Evolutionary conservation across 768 basidiomycete genomes (phyloP), one percentile per base, ranked within the genome.

Genomic region (Gymnopilus junonius): DNA sequence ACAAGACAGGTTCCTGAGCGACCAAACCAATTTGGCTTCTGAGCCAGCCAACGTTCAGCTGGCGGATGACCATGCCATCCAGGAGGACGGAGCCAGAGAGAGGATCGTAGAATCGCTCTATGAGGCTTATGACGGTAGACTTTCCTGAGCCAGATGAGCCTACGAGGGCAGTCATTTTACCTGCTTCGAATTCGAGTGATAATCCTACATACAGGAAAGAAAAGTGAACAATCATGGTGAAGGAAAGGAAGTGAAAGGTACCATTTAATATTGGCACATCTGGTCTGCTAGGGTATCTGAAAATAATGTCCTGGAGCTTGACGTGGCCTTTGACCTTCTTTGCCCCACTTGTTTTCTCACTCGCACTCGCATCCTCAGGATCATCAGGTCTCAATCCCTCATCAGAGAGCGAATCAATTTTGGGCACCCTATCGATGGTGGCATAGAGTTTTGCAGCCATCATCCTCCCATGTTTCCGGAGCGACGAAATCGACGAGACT

Each of bases 61-160:
- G 80, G 71, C 82, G 87, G 68, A 95, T 67, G 68, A 94, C 82
- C 21, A 82, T 70, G 3, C 92, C 92, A 62, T 96, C 94, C 6
- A 94, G 79, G 62, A 83, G 86, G 71, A 95, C 84, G 17, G 71
- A 67, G n/a, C 94, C 94, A 0, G 76, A 74, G 0, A 82, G 73
- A 1, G 94, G 91, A 69, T 96, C 94, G 70, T 95, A 95, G 78
- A 95, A 95, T 5, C 94, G 83, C 72, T 95, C 93, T 53, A 94
- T 85, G 15, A 95, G 83, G 34, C 86, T 83, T 34, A 94, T 82
- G 56, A 92, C 75, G 4, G 91, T 92, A 1, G 89, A 90, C 69
- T 91, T 91, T 8, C 91, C 91, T 1, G 87, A 90, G 7, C 91
- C 91, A 40, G 88, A 89, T 12, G 91, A 89, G 55, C 91, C 91